Percentiles rank a stretch among this genome's conserved stretches.
Evolutionary conservation across 192 early-diverging fungal species (phyloP).

Genomic region (Rhizophagus prolifer): DNA sequence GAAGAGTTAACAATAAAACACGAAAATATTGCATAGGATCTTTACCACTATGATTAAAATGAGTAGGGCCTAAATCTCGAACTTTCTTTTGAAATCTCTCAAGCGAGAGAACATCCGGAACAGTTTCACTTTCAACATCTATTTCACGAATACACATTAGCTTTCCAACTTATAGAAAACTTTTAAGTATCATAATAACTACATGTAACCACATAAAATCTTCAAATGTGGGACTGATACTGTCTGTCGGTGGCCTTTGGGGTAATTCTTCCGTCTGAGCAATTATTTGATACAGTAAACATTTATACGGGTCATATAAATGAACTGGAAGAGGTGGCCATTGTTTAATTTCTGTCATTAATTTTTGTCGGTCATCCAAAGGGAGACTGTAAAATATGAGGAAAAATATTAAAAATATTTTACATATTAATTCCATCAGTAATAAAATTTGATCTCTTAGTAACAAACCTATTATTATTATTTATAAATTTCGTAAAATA

Average conservation of each 20-base stretch:
- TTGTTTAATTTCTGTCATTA: conserved; percentile 61
- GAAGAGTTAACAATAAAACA: conserved; percentile 80
- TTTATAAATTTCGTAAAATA: conserved; percentile 70
- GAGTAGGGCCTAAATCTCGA: conserved; percentile 62
- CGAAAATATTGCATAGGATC: conserved; percentile 78
- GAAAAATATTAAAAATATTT: neutral
- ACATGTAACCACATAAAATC: conserved; percentile 94
- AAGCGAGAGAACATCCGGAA: conserved; percentile 51
- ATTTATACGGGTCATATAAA: conserved; percentile 86
- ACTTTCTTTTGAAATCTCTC: conserved; percentile 67
- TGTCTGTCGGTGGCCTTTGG: conserved; percentile 60
- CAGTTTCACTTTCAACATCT: neutral
- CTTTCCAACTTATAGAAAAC: conserved; percentile 21
- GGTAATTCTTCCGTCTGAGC: conserved; percentile 73
- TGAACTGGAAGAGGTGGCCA: conserved; percentile 44
- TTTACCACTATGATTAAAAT: conserved; percentile 69
- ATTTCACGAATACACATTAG: conserved; percentile 2
- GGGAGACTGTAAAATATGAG: conserved; percentile 37
- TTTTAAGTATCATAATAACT: conserved; percentile 16
- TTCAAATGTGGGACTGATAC: conserved; percentile 76
- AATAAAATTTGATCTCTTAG: neutral
- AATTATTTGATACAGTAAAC: conserved; percentile 84
- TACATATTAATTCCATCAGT: neutral
- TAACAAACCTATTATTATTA: conserved; percentile 38
- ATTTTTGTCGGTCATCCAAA: conserved; percentile 47